Base-by-base conservation (phyloP, 768 basidiomycete species). In the Pseudohyphozyma bogoriensis region DNA sequence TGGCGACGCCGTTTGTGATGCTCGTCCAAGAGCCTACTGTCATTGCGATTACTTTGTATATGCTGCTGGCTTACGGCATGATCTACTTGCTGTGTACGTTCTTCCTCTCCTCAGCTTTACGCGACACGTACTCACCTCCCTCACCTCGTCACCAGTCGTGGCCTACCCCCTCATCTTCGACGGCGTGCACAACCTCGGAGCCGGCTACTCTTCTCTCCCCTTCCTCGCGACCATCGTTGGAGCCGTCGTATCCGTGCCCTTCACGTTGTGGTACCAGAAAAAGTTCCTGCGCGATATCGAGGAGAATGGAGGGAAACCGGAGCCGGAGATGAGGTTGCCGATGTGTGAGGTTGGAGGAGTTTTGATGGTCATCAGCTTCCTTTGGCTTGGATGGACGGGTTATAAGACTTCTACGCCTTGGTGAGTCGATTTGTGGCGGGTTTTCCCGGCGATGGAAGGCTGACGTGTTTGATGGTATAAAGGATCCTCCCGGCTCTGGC, bases 151-250 rank as follows among this genome's bases (percentile, higher is more conserved):
- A n/a, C n/a, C n/a, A n/a, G n/a, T 64, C 42, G 28, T 36, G 39
- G 46, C 40, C 1, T 65, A 65, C 45, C 64, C 64, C 2, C 20
- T 65, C 53, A 55, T 65, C 32, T 65, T 65, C 39, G 2, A 18
- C 22, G 59, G 55, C 16, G 40, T 61, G 4, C 64, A 65, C 31
- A 22, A 47, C 16, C 52, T 65, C 8, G 31, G 35, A 1, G 47
- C 59, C 0, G 59, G 59, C 3, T 60, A 61, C 50, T 57, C 64
- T 1, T 60, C 64, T 1, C 60, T 65, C 1, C 64, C 64, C 2
- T 65, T 65, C 47, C 60, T 65, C 24, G 40, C 42, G 20, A 61
- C 52, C 11, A 46, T 65, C 39, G 40, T 65, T 31, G 64, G 64
- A 13, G 64, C 64, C 18, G 35, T 61, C 28, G 8, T 65, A 11